phyloP scores from a whole-genome alignment of 192 early-diverging fungal species.

The Dissophora globulifera region DNA sequence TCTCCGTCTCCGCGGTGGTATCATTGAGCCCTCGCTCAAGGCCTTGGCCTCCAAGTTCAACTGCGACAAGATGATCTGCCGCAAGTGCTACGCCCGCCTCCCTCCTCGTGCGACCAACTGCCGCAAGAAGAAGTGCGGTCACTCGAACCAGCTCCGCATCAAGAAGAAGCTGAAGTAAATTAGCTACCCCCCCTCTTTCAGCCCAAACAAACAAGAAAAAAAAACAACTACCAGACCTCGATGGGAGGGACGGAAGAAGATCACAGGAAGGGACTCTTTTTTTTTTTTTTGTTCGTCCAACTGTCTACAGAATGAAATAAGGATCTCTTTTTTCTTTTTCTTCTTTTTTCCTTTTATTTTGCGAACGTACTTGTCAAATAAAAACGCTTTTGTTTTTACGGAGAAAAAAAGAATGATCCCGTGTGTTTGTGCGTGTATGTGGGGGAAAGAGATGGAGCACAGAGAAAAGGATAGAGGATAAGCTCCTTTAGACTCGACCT shows the following conservation, averaged over 20 bases:
- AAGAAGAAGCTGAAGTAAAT: slow-evolving; percentile 99
- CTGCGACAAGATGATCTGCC: slow-evolving; percentile 99
- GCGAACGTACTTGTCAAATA: not conserved
- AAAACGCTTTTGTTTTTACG: not conserved
- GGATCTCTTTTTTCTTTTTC: too few relatives aligned
- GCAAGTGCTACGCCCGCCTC: slow-evolving; percentile 99
- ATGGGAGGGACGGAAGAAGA: not conserved
- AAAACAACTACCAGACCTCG: not conserved
- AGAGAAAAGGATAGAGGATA: too few relatives aligned
- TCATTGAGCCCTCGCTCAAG: slow-evolving; percentile 99
- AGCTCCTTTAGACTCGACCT: too few relatives aligned
- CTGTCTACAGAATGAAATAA: too few relatives aligned
- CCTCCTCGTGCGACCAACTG: slow-evolving; percentile 99
- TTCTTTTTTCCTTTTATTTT: too few relatives aligned
- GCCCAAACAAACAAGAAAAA: too few relatives aligned
- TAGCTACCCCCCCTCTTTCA: not conserved
- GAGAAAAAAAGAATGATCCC: not conserved
- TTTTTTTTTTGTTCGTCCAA: too few relatives aligned
- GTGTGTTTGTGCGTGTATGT: not conserved
- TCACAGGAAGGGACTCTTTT: not conserved
- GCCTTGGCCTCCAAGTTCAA: slow-evolving; percentile 99
- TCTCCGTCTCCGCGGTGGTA: slow-evolving; percentile 95
- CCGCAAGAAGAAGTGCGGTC: slow-evolving; percentile 99
- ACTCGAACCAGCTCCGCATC: slow-evolving; percentile 98
- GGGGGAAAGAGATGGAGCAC: not conserved